These are phyloP conservation scores for Casuarina cunninghamiana DNA, from an alignment of 306 rosid genomes.

Conservation along the genomic window DNA sequence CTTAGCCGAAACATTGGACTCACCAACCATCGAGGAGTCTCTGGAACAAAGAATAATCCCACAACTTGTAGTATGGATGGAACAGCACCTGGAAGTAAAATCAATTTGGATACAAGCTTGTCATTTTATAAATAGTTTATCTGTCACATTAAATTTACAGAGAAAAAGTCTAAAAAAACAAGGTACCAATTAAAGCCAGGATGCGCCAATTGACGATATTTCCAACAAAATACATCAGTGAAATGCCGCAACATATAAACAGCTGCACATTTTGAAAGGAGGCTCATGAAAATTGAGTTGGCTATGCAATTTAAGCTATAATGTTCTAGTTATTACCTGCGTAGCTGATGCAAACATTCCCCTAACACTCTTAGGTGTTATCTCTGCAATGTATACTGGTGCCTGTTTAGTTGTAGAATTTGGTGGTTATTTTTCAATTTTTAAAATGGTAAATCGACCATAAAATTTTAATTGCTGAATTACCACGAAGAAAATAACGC, in stretches of 20 bases:
- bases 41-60: conserved; percentile 70
- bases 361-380: conserved; percentile 66
- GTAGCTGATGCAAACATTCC: conserved; percentile 63
- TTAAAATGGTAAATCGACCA: background rate
- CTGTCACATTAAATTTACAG: conserved; percentile 14
- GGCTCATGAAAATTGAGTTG: background rate
- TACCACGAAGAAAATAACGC: conserved; percentile 80
- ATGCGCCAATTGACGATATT: conserved; percentile 51
- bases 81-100: conserved; percentile 44
- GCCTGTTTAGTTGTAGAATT: conserved; percentile 41
- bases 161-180: background rate
- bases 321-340: conserved; percentile 47
- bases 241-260: conserved; percentile 60
- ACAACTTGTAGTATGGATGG: conserved; percentile 60
- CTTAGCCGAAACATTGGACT: conserved; percentile 20
- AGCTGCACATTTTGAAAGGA: conserved; percentile 44
- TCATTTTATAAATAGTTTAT: background rate
- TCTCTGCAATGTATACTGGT: conserved; percentile 76
- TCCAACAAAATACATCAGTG: conserved; percentile 63
- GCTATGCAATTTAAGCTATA: background rate
- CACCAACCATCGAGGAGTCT: conserved; percentile 96
- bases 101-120: background rate
- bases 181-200: conserved; percentile 55
- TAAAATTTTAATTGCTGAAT: conserved; percentile 18
- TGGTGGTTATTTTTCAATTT: background rate